Evolutionary conservation across 345 rosid species (phyloP), one percentile per base, ranked within the genome.

Genomic region (Anastatica hierochuntica): DNA sequence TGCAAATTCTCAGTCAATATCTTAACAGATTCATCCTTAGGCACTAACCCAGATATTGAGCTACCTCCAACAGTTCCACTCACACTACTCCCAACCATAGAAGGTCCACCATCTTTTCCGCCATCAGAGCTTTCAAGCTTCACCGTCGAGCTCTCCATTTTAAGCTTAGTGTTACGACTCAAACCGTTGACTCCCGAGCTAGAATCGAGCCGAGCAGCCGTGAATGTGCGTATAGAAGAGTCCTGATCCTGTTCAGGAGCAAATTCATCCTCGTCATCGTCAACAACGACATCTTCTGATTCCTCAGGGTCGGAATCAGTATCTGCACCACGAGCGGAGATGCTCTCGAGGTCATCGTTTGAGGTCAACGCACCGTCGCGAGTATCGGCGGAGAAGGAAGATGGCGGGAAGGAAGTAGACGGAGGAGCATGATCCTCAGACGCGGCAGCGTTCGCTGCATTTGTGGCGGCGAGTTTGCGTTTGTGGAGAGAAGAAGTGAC

Each of bases 261-360:
- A 41, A 80, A 82, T 23, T 88, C 95, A 31, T 85, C 97, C 60
- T 94, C 95, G 1, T 90, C 95, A 11, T 88, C 99, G 21, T 88
- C 95, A 4, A 85, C 88, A n/a, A 83, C 88, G n/a, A 78, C 86
- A 29, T 85, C 88, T 57, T 78, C 95, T 6, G 92, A 83, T 23
- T 92, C 96, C 7, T 85, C 98, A 16, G 87, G 86, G 49, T 85
- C 97, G 12, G 95, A 81, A 35, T 84, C 96, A 4, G 88, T 39
- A 62, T 75, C 82, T 0, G 77, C 90, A 12, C 88, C 95, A 18
- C 95, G 92, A 7, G 95, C 97, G 8, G 99, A 94, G 64, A 94
- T 81, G 75, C 95, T 88, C 80, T 88, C 97, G 38, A 92, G 95
- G 75, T 92, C 98, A 49, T 92, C 98, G 52, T 84, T 87, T 53